Base-by-base conservation (phyloP, 2,329 filamentous ascomycete species). In the Coleophoma cylindrospora region DNA sequence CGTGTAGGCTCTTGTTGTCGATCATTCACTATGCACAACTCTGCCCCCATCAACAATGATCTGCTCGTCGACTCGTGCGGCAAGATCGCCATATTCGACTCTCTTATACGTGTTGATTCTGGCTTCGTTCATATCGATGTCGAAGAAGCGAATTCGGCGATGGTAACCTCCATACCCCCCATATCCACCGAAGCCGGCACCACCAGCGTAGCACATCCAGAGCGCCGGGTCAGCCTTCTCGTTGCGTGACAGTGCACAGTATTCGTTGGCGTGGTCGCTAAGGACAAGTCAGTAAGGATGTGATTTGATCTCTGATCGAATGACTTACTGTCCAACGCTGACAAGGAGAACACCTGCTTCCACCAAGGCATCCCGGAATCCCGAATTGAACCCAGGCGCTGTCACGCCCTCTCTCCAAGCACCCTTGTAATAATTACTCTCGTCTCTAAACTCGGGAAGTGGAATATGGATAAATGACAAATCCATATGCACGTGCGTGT, bases 171-270 rank as follows among this genome's bases (percentile, higher is more conserved):
- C 85, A 65, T 96, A 97, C 6, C 92, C 91, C 17, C 87, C 94
- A 65, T 99, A 99, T 0, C 94, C 94, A 49, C 94, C 94, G 61
- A 99, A 96, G 1, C 94, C 94, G 27, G 84, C 82, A 22, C 88
- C 94, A 33, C 94, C 94, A 9, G 85, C 92, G 68, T 97, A 97
- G 74, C 94, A 99, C 91, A 99, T 96, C 94, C 94, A 99, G 2
- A 97, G 72, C 32, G 86, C 80, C 0, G 87, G 84, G n/a, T 74
- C 69, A 19, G 71, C 53, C 9, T 55, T 46, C 10, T 61, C 57
- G 22, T 62, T 59, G 37, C 50, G 55, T 19, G 59, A 83, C 9
- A 96, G 77, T 55, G 88, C 84, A 68, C 94, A 99, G 68, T 96
- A 97, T 64, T 99, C 94, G 65, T 99, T 99, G 57, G 87, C 92